Evolutionary conservation across 2,329 filamentous ascomycete species (phyloP).

Genomic region (Rugonectria rugulosa): DNA sequence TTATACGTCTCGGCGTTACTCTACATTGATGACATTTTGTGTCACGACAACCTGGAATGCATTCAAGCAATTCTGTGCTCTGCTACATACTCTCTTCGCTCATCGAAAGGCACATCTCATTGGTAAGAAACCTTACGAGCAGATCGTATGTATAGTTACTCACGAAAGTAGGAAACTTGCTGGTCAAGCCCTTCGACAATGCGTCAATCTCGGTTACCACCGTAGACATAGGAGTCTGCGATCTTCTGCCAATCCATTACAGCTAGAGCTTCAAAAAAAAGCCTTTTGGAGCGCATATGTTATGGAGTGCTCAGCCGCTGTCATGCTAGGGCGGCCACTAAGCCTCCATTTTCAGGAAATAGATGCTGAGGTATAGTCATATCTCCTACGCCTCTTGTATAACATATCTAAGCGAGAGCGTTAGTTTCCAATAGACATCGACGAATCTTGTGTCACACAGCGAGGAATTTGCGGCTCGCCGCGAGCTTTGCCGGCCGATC

Average conservation of each 20-base stretch:
- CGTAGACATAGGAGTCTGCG: slow-evolving; percentile 1
- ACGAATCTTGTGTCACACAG: slow-evolving; percentile 8
- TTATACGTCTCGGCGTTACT: slow-evolving; percentile 33
- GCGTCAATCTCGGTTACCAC: slow-evolving; percentile 21
- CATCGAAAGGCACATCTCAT: slow-evolving; percentile 1
- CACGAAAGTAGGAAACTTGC: slow-evolving; percentile 12
- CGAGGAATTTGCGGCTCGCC: background rate
- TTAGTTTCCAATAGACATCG: slow-evolving; percentile 18
- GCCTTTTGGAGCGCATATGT: slow-evolving; percentile 19
- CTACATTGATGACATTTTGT: slow-evolving; percentile 28
- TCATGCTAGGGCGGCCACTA: slow-evolving; percentile 11
- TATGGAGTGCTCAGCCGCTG: slow-evolving; percentile 11
- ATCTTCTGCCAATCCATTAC: background rate
- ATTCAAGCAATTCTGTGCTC: slow-evolving; percentile 6
- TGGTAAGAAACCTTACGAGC: background rate
- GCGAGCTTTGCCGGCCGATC: background rate
- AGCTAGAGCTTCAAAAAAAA: slow-evolving; percentile 7
- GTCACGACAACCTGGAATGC: background rate
- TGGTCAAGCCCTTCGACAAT: slow-evolving; percentile 18
- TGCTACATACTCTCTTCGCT: slow-evolving; percentile 2
- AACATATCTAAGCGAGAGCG: background rate
- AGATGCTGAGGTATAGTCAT: slow-evolving; percentile 12
- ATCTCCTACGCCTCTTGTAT: too few relatives aligned
- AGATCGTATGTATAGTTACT: background rate
- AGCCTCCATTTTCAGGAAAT: slow-evolving; percentile 14